Conservation (phyloP, 106 monocot genomes). For the Dendrobium nobile region DNA sequence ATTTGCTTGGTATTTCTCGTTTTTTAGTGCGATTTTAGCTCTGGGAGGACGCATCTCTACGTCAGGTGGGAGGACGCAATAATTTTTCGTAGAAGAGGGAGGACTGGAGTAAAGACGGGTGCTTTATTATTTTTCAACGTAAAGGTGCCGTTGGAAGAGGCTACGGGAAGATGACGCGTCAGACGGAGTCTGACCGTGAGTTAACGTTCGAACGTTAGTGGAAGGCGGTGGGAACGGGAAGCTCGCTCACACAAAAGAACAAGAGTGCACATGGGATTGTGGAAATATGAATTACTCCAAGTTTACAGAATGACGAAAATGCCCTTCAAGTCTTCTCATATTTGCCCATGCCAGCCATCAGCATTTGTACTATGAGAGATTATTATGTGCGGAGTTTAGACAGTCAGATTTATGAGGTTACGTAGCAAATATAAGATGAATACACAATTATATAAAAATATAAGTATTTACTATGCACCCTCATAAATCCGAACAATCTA, state of each 20-base stretch:
- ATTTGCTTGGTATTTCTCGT: too few relatives aligned
- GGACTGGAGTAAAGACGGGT: not conserved
- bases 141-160: not conserved
- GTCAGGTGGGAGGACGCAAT: too few relatives aligned
- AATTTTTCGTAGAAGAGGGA: conserved; percentile 2
- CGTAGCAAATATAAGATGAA: too few relatives aligned
- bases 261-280: not conserved
- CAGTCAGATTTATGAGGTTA: too few relatives aligned
- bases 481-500: too few relatives aligned
- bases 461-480: too few relatives aligned
- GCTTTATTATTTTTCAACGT: not conserved
- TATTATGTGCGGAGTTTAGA: too few relatives aligned
- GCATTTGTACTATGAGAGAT: too few relatives aligned
- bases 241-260: conserved; percentile 1
- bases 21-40: too few relatives aligned
- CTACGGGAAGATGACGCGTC: conserved; percentile 22
- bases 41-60: too few relatives aligned
- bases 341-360: not conserved
- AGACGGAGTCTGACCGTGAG: not conserved
- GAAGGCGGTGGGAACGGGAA: not conserved
- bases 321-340: not conserved
- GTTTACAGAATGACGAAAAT: not conserved
- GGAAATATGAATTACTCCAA: not conserved
- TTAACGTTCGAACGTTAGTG: conserved; percentile 25
- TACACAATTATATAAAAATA: too few relatives aligned